phyloP scores from a whole-genome alignment of 2,329 filamentous ascomycete species.

The Sclerotinia spermophila region DNA sequence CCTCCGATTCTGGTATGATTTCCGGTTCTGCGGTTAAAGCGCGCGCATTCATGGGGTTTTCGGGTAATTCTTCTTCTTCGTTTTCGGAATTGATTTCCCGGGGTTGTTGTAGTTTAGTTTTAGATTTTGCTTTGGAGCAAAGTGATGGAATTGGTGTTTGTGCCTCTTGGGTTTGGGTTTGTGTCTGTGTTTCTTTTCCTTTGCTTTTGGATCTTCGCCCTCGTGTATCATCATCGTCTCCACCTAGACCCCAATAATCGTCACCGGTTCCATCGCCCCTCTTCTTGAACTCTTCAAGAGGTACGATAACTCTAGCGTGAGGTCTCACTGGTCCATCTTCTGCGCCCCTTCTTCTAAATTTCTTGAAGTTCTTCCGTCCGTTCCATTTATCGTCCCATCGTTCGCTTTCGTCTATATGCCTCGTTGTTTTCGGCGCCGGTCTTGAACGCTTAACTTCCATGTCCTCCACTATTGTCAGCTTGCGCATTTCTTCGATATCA shows the following conservation, averaged over 20 bases:
- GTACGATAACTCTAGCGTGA: slow-evolving; percentile 48
- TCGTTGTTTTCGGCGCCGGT: slow-evolving; percentile 30
- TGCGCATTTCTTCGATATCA: slow-evolving; percentile 68
- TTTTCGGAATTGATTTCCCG: slow-evolving; percentile 14
- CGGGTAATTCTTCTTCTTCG: slow-evolving; percentile 2
- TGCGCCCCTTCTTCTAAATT: slow-evolving; percentile 64
- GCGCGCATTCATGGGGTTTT: slow-evolving; percentile 2
- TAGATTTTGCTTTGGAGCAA: not conserved
- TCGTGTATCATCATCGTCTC: slow-evolving; percentile 38
- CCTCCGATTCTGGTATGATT: not conserved
- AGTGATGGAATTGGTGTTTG: not conserved
- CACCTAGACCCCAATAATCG: slow-evolving; percentile 49
- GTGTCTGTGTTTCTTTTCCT: slow-evolving; percentile 19
- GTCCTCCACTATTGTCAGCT: slow-evolving; percentile 71
- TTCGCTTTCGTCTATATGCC: slow-evolving; percentile 45
- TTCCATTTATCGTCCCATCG: slow-evolving; percentile 91
- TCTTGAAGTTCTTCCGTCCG: slow-evolving; percentile 93
- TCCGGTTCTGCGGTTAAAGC: not conserved
- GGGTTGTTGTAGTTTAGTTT: not conserved
- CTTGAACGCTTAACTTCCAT: slow-evolving; percentile 57
- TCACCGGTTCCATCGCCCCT: slow-evolving; percentile 58
- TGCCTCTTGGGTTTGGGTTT: not conserved
- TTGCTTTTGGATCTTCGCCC: slow-evolving; percentile 36
- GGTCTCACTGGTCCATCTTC: slow-evolving; percentile 36
- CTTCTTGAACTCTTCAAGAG: slow-evolving; percentile 57